These are phyloP conservation scores for Aspergillus ochraceus DNA, from an alignment of 2,329 filamentous ascomycete species.

Conservation along the genomic window DNA sequence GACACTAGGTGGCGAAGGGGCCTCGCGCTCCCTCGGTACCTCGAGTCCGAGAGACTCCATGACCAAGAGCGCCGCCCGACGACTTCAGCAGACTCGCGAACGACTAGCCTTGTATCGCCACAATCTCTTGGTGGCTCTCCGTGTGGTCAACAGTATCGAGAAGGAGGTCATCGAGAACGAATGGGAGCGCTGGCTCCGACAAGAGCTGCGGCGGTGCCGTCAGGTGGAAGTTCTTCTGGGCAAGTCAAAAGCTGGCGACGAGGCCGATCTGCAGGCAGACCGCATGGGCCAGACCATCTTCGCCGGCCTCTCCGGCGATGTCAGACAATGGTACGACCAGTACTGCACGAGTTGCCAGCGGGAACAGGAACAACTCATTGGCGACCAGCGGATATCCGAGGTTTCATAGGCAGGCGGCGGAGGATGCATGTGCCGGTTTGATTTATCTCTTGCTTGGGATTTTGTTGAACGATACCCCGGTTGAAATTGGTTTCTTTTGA, in stretches of 20 bases:
- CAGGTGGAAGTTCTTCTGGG: constrained; percentile 55
- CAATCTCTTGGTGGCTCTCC: constrained; percentile 85
- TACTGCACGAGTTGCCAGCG: constrained; percentile 63
- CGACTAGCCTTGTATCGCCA: constrained; percentile 81
- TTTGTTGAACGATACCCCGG: constrained; percentile 32
- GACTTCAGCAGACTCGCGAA: constrained; percentile 77
- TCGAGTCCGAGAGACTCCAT: constrained; percentile 29
- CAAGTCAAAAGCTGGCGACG: constrained; percentile 22
- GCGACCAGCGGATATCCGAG: constrained; percentile 21
- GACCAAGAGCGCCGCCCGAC: constrained; percentile 45
- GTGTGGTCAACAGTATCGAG: constrained; percentile 87
- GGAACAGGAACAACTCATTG: constrained; percentile 39
- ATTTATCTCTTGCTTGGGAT: constrained; percentile 3
- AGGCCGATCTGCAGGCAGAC: constrained; percentile 22
- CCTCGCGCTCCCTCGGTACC: constrained; percentile 29
- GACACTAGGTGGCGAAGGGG: constrained; percentile 33
- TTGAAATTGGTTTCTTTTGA: constrained; percentile 16
- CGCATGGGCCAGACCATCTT: constrained; percentile 30
- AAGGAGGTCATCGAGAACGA: constrained; percentile 80
- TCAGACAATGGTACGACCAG: constrained; percentile 57
- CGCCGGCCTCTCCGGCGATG: constrained; percentile 42
- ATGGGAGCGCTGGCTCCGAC: constrained; percentile 88
- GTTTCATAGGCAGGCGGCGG: constrained; percentile 14
- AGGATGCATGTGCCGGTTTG: constrained; percentile 1
- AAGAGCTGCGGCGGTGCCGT: constrained; percentile 75